Percentiles rank a stretch among this genome's conserved stretches.
Evolutionary conservation across 331 rosid species (phyloP).

Genomic region (Malus hybrid): DNA sequence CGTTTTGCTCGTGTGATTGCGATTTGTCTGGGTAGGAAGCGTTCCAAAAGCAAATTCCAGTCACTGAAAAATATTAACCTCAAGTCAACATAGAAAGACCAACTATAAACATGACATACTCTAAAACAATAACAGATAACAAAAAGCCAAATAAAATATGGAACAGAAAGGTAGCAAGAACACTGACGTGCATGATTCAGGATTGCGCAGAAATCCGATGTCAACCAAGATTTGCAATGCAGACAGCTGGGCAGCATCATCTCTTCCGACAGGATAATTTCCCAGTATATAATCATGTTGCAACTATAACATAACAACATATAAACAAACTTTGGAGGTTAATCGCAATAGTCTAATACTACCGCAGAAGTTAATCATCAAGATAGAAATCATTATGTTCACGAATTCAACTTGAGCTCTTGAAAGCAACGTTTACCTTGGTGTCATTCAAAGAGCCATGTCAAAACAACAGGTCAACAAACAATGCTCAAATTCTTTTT

Average conservation of each 20-base stretch:
- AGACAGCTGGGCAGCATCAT: constrained; percentile 85
- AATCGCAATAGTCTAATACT: neutral
- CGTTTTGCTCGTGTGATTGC: constrained; percentile 84
- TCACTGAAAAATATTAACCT: constrained; percentile 46
- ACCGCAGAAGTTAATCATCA: neutral
- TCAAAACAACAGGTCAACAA: neutral
- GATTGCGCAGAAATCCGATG: constrained; percentile 61
- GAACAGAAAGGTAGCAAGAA: constrained; percentile 16
- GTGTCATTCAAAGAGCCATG: neutral
- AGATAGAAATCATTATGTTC: constrained; percentile 2
- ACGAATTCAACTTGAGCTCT: constrained; percentile 14
- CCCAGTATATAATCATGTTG: constrained; percentile 94
- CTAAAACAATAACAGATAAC: neutral
- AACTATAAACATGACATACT: neutral
- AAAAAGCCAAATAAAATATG: neutral
- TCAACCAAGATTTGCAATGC: constrained; percentile 88
- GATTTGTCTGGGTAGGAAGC: constrained; percentile 80
- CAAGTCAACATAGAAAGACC: neutral
- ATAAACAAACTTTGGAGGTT: constrained; percentile 10
- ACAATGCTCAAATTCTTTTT: neutral
- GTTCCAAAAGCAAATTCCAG: constrained; percentile 84
- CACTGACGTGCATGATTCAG: constrained; percentile 83
- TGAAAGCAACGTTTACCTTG: neutral
- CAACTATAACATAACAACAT: constrained; percentile 34
- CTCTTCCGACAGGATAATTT: constrained; percentile 90